A percentile compares a stretch with the other conserved stretches of the same genome.
Conservation (phyloP, 441 rosid species). For the Croton setiger region DNA sequence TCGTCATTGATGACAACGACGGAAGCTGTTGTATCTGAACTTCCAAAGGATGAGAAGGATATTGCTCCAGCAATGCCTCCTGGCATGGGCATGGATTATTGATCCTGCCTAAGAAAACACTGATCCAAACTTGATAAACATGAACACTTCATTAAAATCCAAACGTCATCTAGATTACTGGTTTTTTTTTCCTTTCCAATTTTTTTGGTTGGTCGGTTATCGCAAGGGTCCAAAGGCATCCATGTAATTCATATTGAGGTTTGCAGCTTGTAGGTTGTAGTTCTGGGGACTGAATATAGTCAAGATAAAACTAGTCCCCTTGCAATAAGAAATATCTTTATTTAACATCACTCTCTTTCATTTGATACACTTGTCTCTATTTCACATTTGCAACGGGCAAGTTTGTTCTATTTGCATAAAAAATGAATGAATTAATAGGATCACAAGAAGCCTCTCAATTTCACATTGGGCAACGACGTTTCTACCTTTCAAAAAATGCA, state of each 20-base stretch:
- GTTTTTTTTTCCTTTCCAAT: background rate
- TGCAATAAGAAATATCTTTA: no score
- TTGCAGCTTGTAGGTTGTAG: constrained; percentile 22
- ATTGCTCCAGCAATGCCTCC: constrained; percentile 51
- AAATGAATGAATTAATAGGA: no score
- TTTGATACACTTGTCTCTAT: no score
- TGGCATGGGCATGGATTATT: constrained; percentile 71
- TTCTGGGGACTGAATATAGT: constrained; percentile 12
- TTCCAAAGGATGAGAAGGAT: constrained; percentile 72
- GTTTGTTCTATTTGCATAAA: no score
- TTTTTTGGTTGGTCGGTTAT: background rate
- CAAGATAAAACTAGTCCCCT: no score
- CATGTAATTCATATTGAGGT: constrained; percentile 25
- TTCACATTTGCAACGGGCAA: no score
- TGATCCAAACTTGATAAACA: background rate
- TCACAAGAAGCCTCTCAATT: no score
- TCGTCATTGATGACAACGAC: constrained; percentile 89
- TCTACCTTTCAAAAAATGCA: no score
- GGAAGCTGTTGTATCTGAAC: constrained; percentile 72
- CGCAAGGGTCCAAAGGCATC: constrained; percentile 20
- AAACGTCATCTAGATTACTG: background rate
- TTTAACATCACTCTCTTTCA: no score
- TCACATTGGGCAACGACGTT: no score
- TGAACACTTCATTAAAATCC: background rate
- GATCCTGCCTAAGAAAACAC: constrained; percentile 13